Base-by-base conservation (phyloP, 1,284 basidiomycete species). In the Crepidotus sp. region DNA sequence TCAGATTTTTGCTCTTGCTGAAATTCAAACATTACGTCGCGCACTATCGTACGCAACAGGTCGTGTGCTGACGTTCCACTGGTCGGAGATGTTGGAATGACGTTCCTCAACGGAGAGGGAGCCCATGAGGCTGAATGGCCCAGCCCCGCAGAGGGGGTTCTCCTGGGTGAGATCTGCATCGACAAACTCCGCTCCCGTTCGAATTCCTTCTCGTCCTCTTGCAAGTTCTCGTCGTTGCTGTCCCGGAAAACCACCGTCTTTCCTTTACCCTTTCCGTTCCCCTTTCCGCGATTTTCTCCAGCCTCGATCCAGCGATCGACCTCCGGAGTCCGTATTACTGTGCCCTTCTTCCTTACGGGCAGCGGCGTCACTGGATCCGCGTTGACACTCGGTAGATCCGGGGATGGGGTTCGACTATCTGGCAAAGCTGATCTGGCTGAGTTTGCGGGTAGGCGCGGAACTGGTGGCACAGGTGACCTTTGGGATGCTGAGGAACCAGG, bases 21-120 rank as follows among this genome's bases (percentile, higher is more conserved):
- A 55, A 76, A 81, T 53, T 85, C 83, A 51, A 70, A 74, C 74
- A 85, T 75, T 44, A 76, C 78, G 48, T 84, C 81, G 35, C 71
- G 69, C 45, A 85, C 70, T 42, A 84, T 73, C 24, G 66, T 68
- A 40, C 75, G 72, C 48, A 85, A 58, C 27, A 85, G 66, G 35
- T 80, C 76, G 43, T 83, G 78, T 24, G 80, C 74, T 8, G 70
- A 43, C 11, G 40, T 39, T 22, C 48, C 48, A 26, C 26, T 21
- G 4, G 22, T 27, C 30, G 58, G 57, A 50, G 58, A 57, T 30
- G 49, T 46, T 13, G 57, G 56, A 35, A 54, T 53, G 17, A 60
- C 47, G 57, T 55, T 62, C 19, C 65, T 61, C 32, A 70, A 59
- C 3, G 73, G 76, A 3, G 75, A 73, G 9, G 68, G 64, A 14